Percentiles rank a stretch among this genome's conserved stretches.
Conservation (phyloP, 352 stramenopile genomes). For the Globisporangium sylvaticum region DNA sequence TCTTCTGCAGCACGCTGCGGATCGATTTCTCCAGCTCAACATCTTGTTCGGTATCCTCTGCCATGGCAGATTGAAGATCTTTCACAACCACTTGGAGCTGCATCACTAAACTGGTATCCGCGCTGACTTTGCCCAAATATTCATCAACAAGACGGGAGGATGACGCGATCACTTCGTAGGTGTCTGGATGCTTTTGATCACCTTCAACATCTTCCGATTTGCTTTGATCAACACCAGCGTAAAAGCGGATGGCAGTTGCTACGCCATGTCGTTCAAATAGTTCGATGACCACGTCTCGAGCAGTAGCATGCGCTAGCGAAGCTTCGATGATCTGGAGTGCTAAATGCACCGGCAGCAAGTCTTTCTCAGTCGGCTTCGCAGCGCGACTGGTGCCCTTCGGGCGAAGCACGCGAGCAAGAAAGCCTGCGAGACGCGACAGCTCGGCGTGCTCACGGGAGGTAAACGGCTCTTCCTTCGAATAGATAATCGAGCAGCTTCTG, state of each 20-base stretch:
- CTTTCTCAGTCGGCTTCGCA: constrained; percentile 18
- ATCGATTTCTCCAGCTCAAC: constrained; percentile 5
- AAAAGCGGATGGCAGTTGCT: constrained; percentile 45
- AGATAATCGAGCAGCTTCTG: constrained; percentile 38
- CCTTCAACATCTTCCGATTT: not conserved
- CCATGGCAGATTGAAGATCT: constrained; percentile 21
- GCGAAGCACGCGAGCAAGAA: constrained; percentile 52
- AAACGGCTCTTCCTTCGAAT: constrained; percentile 25
- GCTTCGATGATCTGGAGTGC: constrained; percentile 51
- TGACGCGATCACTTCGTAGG: constrained; percentile 25
- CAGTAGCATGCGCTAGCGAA: constrained; percentile 21
- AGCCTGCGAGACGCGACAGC: constrained; percentile 37
- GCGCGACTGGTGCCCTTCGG: constrained; percentile 26
- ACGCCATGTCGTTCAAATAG: constrained; percentile 61
- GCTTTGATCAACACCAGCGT: constrained; percentile 17
- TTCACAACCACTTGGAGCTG: constrained; percentile 30
- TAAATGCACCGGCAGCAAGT: constrained; percentile 30
- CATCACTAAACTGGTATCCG: constrained; percentile 24
- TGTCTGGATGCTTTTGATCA: constrained; percentile 9
- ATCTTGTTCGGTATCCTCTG: not conserved
- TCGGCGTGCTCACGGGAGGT: constrained; percentile 27
- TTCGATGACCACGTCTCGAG: constrained; percentile 19
- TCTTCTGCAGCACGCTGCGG: constrained; percentile 11
- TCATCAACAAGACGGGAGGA: constrained; percentile 36
- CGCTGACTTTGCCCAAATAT: constrained; percentile 35